phyloP scores from a whole-genome alignment of 2,329 filamentous ascomycete species.

The Lasiodiplodia citricola region DNA sequence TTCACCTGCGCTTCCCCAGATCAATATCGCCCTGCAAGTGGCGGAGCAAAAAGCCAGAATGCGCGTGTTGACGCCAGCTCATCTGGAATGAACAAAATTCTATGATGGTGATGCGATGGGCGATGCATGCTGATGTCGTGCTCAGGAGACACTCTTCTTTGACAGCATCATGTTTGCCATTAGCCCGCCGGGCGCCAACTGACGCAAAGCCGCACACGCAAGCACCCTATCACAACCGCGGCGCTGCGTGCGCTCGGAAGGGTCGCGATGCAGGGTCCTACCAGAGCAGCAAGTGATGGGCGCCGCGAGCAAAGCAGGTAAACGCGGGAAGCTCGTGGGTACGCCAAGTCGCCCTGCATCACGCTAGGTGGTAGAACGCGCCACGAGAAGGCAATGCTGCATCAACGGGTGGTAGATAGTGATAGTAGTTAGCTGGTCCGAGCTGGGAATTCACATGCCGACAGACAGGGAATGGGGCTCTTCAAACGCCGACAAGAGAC shows the following conservation, averaged over 20 bases:
- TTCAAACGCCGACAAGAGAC: neutral
- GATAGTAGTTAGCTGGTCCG: neutral
- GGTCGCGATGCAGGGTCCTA: slow-evolving; percentile 2
- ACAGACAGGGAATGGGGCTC: neutral
- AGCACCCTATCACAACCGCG: neutral
- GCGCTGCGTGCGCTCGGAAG: too few relatives aligned
- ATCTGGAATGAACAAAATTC: neutral
- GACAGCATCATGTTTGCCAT: too few relatives aligned
- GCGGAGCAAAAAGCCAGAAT: too few relatives aligned
- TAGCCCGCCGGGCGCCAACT: neutral
- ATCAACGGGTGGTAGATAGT: too few relatives aligned
- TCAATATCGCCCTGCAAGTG: neutral
- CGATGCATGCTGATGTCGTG: neutral
- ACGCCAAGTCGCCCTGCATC: neutral
- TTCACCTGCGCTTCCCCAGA: neutral
- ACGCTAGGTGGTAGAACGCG: neutral
- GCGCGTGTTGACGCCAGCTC: neutral
- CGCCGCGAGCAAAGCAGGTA: neutral
- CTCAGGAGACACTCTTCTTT: neutral
- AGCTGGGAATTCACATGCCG: neutral
- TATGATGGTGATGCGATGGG: neutral
- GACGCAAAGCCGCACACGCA: neutral
- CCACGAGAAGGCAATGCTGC: neutral
- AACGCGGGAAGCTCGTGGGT: neutral
- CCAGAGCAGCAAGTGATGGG: neutral